Evolutionary conservation across 2,329 filamentous ascomycete species (phyloP), one percentile per base, ranked within the genome.

Genomic region (Ambrosiella cleistominuta): DNA sequence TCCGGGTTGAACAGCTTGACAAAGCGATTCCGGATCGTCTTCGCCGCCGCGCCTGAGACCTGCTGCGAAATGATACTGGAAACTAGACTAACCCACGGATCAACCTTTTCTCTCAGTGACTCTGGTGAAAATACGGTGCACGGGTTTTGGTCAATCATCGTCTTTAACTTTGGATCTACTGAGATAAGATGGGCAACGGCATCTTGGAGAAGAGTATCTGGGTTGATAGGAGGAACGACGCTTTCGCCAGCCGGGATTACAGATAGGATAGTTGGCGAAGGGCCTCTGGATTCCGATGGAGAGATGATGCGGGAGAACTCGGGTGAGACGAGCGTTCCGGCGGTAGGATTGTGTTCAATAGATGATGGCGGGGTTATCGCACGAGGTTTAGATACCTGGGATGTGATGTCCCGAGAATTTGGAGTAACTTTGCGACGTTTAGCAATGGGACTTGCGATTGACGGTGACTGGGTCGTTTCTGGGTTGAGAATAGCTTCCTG

Each of bases 21-120:
- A 68, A 96, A 96, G 63, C 88, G 91, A 54, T 78, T 79, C 68
- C 91, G 90, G 71, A 98, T 97, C 5, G 86, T 86, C 63, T 81
- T 85, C 11, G 93, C 93, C 0, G 93, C 93, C 5, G 89, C 88
- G 15, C 91, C 89, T 0, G 89, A 95, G 17, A 98, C 91, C 72
- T 98, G 93, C 71, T 97, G 93, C 57, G 88, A 89, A 65, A 97
- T 95, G 66, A 98, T 96, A 56, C 89, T 86, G 68, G 85, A 90
- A 44, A 81, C 78, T 39, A 98, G 76, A 59, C 81, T 83, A 64
- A 85, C 83, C 66, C 96, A 98, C 0, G 93, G 93, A 69, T 97
- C 88, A 61, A 96, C 80, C 62, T 81, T 76, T 69, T 96, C 88
- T 36, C 83, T 80, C n/a, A 97, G 72, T 0, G 89, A 88, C 62